Evolutionary conservation across 306 rosid genomes (phyloP), one percentile per base, ranked within the genome.

Genomic region (Lathyrus sativus): DNA sequence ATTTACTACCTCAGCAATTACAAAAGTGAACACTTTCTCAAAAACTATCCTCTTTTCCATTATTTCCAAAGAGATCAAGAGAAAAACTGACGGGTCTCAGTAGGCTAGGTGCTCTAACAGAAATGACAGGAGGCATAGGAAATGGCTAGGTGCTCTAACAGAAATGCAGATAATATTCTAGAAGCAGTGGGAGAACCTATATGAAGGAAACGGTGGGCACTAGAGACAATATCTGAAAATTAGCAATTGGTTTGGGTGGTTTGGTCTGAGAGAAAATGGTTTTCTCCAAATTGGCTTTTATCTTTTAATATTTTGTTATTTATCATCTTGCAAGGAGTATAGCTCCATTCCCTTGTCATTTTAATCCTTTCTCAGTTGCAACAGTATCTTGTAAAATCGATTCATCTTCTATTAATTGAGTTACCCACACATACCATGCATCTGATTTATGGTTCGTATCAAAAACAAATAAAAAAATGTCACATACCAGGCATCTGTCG

Each of bases 401-500:
- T 49, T 4, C 1, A 4, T 53, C 33, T 53, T 53, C 60, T 54
- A 54, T 54, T 54, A 12, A 54, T 24, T 11, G 17, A 11, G 35
- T 54, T 10, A 24, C 9, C 60, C 7, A 5, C 28, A 24, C 60
- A 24, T 5, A 33, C 37, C 37, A 33, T 33, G 8, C 37, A 33
- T 54, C 57, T 18, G 57, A 18, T 50, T 18, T 50, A 2, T 17
- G 2, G 13, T 50, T 50, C 7, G 22, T 50, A 18, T 50, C 26
- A 6, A 50, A 49, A 15, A 15, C 29, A 5, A 22, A 53, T 5
- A 58, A 45, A 35, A 51, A 54, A 53, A 74, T 13, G 35, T 19
- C 38, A 29, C 92, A 72, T 90, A 95, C 99, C 99, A 90, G 68
- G 96, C 97, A 95, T 67, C 95, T 83, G 65, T 95, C 99, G 80